These are phyloP conservation scores for Podospora anserina DNA, from an alignment of 495 filamentous ascomycete genomes.

Conservation along the genomic window DNA sequence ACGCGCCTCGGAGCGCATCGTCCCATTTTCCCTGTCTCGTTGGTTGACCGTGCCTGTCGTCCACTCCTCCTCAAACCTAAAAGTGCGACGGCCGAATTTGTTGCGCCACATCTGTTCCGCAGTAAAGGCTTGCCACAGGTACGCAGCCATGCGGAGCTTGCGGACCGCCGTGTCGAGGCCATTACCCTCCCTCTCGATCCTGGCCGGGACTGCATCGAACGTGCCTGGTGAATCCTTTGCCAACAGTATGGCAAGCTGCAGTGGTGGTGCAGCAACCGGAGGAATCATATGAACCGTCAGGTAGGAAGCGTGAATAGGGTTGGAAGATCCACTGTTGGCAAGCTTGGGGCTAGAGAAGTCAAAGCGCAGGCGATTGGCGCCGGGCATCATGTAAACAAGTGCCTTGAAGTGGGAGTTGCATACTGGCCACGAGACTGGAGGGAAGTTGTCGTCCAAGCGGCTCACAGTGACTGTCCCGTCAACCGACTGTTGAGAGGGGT, in stretches of 20 bases:
- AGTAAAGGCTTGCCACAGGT: slow-evolving; percentile 94
- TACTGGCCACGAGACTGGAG: slow-evolving; percentile 78
- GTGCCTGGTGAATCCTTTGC: slow-evolving; percentile 84
- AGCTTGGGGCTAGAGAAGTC: slow-evolving; percentile 83
- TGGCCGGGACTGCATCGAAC: slow-evolving; percentile 76
- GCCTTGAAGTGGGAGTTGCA: slow-evolving; percentile 85
- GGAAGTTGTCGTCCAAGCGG: slow-evolving; percentile 81
- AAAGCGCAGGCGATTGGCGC: slow-evolving; percentile 78
- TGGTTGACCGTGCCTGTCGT: slow-evolving; percentile 70
- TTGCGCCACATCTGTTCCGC: slow-evolving; percentile 92
- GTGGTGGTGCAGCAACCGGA: slow-evolving; percentile 66
- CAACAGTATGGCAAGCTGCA: slow-evolving; percentile 80
- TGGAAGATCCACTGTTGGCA: slow-evolving; percentile 62
- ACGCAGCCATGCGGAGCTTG: slow-evolving; percentile 88
- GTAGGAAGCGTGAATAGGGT: slow-evolving; percentile 71
- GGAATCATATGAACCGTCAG: slow-evolving; percentile 82
- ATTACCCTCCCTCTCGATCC: slow-evolving; percentile 74
- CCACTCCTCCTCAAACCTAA: slow-evolving; percentile 92
- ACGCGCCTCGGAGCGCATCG: slow-evolving; percentile 85
- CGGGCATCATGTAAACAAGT: slow-evolving; percentile 79
- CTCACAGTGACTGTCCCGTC: slow-evolving; percentile 78
- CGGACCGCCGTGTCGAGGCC: slow-evolving; percentile 70
- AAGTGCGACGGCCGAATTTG: slow-evolving; percentile 75
- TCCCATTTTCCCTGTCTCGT: slow-evolving; percentile 62
- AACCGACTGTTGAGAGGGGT: slow-evolving; percentile 62